These are phyloP conservation scores for Withania somnifera DNA, from an alignment of 305 asterid genomes.

Conservation along the genomic window DNA sequence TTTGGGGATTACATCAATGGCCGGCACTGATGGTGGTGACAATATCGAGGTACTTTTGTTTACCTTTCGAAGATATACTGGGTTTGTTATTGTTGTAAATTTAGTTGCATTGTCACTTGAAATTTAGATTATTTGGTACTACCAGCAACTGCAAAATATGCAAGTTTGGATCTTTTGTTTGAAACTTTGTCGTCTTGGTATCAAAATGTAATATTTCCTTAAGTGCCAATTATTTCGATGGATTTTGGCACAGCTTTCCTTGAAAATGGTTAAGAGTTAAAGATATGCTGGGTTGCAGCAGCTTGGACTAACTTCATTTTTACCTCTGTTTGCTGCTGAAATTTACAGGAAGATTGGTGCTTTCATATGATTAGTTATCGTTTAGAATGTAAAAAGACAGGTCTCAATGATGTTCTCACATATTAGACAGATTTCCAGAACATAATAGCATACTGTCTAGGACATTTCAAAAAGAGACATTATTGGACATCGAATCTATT, in stretches of 20 bases:
- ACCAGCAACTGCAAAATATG: neutral
- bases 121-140: neutral
- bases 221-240: neutral
- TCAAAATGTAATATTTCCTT: neutral
- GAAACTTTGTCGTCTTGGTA: neutral
- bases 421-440: neutral
- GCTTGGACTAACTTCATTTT: neutral
- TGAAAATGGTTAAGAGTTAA: neutral
- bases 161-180: neutral
- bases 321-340: neutral
- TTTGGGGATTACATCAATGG: constrained; percentile 71
- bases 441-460: neutral
- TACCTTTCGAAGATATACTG: neutral
- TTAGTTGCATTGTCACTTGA: neutral
- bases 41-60: constrained; percentile 57
- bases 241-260: neutral
- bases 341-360: neutral
- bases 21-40: constrained; percentile 53
- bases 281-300: neutral
- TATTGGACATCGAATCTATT: neutral
- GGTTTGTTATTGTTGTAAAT: neutral
- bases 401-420: neutral
- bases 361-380: neutral
- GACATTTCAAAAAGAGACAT: neutral
- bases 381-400: neutral